Conservation (phyloP, 1,284 basidiomycete species). For the Puccinia coronata region DNA sequence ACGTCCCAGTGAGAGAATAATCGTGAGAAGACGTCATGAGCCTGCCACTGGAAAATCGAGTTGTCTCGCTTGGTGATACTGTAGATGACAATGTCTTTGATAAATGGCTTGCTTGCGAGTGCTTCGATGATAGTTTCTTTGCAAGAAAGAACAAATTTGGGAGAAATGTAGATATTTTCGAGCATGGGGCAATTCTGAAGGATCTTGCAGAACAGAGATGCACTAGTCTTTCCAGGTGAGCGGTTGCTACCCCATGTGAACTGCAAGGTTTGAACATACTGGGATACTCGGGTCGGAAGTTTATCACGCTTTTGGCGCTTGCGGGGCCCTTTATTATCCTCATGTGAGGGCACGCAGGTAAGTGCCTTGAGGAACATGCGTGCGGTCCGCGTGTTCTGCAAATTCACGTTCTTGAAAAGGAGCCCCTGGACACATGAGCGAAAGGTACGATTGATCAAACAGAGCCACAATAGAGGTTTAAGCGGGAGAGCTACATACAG, state of each 20-base stretch:
- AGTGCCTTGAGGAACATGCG: background rate
- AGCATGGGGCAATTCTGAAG: background rate
- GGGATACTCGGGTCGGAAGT: too few species aligned
- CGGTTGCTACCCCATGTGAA: background rate
- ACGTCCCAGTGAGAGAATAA: constrained; percentile 6
- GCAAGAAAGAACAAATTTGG: background rate
- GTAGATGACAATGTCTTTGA: constrained; percentile 2
- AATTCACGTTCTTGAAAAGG: constrained; percentile 8
- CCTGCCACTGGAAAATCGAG: background rate
- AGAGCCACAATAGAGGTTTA: background rate
- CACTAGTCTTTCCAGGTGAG: background rate
- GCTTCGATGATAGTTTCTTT: background rate
- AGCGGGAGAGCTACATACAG: too few species aligned
- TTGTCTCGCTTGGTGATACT: background rate
- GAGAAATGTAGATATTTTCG: background rate
- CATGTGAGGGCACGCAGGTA: background rate
- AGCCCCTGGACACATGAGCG: background rate
- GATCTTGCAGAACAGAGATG: background rate
- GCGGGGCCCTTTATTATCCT: too few species aligned
- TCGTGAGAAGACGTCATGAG: background rate
- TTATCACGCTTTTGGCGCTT: too few species aligned
- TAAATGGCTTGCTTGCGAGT: background rate
- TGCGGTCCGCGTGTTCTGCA: background rate
- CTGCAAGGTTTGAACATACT: background rate
- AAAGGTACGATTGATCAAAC: constrained; percentile 4